Base-by-base conservation (phyloP, 192 early-diverging fungal genomes). In the Glomus cerebriforme region DNA sequence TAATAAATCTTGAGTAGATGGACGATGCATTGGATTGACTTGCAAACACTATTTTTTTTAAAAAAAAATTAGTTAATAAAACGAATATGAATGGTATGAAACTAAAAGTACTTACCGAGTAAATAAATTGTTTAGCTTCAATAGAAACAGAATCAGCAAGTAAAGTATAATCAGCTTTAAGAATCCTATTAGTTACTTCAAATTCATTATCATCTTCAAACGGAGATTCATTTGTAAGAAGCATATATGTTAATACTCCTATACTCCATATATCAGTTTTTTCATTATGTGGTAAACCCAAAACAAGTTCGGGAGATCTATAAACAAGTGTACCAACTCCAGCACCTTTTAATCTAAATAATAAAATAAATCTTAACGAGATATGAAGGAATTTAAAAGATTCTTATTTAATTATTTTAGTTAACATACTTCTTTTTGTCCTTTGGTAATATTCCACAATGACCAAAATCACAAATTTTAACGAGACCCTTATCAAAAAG, bases 261-360 rank as follows among this genome's bases (percentile, higher is more conserved):
- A 98, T 87, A n/a, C 93, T 94, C 96, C 96, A 98, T 77, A 98
- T 87, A 88, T 98, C 97, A 19, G 96, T 96, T 7, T 93, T 86
- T 82, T 95, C 95, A 35, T 96, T 95, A 82, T 98, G 92, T 12
- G 94, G 95, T 76, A 90, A 87, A 69, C 94, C 91, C 70, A 91
- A 79, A 29, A 97, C 80, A 12, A 99, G 91, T 85, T 99, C 96
- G 10, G 92, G 93, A 0, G 93, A 92, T 8, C 89, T 92, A 82
- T 95, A 95, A 17, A 95, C 95, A 64, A 92, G 92, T 1, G 95
- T 95, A 29, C 96, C 96, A 81, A 93, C 95, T 59, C 93, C 91
- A 2, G 94, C 95, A 77, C 47, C 47, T 54, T 54, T 22, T 54
- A 54, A 49, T 49, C 47, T 49, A 49, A 49, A 4, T 17, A 17